A percentile compares a stretch with the other conserved stretches of the same genome.
Evolutionary conservation across 1,139 yeast genomes (phyloP).

Genomic region (Barnettozyma hawaiiensis): DNA sequence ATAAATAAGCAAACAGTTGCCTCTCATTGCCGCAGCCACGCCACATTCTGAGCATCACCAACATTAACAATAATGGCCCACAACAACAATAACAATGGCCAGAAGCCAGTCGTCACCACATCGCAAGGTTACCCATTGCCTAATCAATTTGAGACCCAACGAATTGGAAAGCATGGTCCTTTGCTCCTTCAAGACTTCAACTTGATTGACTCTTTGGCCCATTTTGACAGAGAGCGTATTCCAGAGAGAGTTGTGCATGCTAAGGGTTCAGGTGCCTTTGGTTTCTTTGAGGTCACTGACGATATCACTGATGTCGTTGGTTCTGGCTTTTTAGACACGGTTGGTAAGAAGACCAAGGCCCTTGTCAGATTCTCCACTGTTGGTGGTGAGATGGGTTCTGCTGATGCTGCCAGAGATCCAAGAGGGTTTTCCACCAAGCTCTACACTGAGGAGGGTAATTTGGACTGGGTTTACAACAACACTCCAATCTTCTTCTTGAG

Average conservation of each 20-base stretch:
- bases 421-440: slow-evolving; percentile 54
- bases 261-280: slow-evolving; percentile 60
- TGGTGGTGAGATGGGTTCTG: slow-evolving; percentile 53
- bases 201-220: slow-evolving; percentile 51
- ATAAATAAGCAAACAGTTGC: not conserved
- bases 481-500: slow-evolving; percentile 55
- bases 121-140: slow-evolving; percentile 67
- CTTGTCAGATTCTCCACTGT: slow-evolving; percentile 54
- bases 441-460: slow-evolving; percentile 53
- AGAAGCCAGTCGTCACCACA: slow-evolving; percentile 38
- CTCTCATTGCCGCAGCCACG: too few species aligned
- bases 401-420: slow-evolving; percentile 56
- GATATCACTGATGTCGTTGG: slow-evolving; percentile 47
- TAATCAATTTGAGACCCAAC: slow-evolving; percentile 59
- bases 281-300: slow-evolving; percentile 54
- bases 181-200: slow-evolving; percentile 51
- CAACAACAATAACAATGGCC: slow-evolving; percentile 7
- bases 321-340: slow-evolving; percentile 41
- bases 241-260: slow-evolving; percentile 66
- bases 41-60: not conserved
- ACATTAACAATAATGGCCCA: slow-evolving; percentile 7
- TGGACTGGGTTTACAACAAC: slow-evolving; percentile 59
- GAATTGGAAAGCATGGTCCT: slow-evolving; percentile 55
- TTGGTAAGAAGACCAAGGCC: slow-evolving; percentile 45
- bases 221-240: slow-evolving; percentile 55